phyloP scores from a whole-genome alignment of 495 filamentous ascomycete genomes.

The Collariella sp. region DNA sequence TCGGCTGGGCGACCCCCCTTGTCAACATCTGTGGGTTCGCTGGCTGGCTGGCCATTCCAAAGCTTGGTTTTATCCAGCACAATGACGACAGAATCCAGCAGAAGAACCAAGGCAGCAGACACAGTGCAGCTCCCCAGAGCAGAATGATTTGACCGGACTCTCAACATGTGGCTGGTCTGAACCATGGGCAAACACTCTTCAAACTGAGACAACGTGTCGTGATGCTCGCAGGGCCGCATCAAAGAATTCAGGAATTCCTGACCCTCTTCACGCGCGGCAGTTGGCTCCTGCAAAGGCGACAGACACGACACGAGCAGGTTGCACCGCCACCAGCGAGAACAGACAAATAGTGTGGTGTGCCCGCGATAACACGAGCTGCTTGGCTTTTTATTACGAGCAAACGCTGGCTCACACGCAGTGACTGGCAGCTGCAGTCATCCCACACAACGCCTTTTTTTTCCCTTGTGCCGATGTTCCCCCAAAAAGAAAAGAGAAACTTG shows the following conservation, averaged over 20 bases:
- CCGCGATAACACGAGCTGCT: neutral
- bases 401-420: neutral
- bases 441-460: neutral
- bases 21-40: conserved; percentile 5
- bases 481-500: no score
- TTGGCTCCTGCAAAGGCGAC: neutral
- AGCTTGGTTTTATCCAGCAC: conserved; percentile 7
- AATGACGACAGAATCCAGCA: neutral
- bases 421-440: neutral
- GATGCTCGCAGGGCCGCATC: neutral
- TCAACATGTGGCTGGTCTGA: no score
- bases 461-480: no score
- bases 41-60: neutral
- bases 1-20: conserved; percentile 2
- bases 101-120: neutral
- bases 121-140: no score
- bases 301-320: conserved; percentile 1
- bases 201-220: no score
- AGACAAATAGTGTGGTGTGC: neutral
- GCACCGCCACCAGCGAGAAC: neutral
- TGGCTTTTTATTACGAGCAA: neutral
- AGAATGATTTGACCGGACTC: no score
- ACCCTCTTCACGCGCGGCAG: neutral
- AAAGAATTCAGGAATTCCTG: neutral
- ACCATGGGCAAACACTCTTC: no score